A percentile compares a stretch with the other conserved stretches of the same genome.
Conservation (phyloP, 2,329 filamentous ascomycete genomes). For the Fusarium marasasianum region DNA sequence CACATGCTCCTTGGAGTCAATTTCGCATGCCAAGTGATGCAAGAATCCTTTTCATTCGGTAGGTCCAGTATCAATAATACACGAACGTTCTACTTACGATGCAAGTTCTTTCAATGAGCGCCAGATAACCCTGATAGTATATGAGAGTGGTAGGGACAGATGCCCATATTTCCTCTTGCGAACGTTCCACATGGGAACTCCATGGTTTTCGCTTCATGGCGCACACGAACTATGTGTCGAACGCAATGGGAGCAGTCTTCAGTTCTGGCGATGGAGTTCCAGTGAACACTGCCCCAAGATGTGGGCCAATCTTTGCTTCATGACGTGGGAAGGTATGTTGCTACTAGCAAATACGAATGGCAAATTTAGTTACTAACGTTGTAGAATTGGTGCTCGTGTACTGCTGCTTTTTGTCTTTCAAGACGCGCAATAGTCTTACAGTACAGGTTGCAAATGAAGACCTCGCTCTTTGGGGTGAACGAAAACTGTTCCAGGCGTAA, state of each 20-base stretch:
- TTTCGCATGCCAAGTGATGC: constrained; percentile 58
- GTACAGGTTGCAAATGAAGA: constrained; percentile 57
- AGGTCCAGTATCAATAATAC: constrained; percentile 7
- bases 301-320: constrained; percentile 66
- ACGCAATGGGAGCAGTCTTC: constrained; percentile 59
- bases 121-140: constrained; percentile 63
- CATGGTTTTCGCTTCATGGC: constrained; percentile 60
- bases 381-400: constrained; percentile 69
- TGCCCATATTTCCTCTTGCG: constrained; percentile 60
- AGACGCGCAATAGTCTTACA: constrained; percentile 59
- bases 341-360: not conserved
- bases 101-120: constrained; percentile 65
- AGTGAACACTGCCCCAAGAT: constrained; percentile 54
- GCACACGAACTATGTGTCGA: constrained; percentile 64
- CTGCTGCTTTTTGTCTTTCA: constrained; percentile 66
- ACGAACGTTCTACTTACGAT: not conserved
- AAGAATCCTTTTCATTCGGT: constrained; percentile 66
- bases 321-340: constrained; percentile 67
- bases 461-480: constrained; percentile 58
- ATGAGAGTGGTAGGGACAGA: constrained; percentile 55
- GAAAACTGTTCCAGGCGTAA: constrained; percentile 65
- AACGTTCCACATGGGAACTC: constrained; percentile 50
- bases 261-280: constrained; percentile 62
- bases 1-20: constrained; percentile 54
- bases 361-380: constrained; percentile 8